Conservation (phyloP, 169 alveolate genomes). For the Eimeria maxima region DNA sequence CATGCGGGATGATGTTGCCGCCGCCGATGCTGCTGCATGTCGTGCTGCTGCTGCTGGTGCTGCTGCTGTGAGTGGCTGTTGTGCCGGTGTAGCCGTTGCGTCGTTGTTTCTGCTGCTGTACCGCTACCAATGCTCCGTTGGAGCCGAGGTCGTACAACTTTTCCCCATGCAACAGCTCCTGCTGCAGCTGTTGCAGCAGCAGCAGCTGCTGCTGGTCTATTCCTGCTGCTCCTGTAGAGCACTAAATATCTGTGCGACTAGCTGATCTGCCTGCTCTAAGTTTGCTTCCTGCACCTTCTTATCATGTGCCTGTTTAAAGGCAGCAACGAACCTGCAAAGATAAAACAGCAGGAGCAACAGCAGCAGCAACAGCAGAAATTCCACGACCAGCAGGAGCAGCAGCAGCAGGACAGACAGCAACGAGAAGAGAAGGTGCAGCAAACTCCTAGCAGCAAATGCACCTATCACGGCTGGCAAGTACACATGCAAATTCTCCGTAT, state of each 20-base stretch:
- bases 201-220: neutral
- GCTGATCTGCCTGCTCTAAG: constrained; percentile 51
- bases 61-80: neutral
- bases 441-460: neutral
- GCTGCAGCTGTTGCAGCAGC: constrained; percentile 7
- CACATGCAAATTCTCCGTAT: too few species aligned
- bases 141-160: neutral
- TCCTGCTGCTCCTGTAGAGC: constrained; percentile 49
- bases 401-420: neutral
- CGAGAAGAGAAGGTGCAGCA: neutral
- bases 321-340: constrained; percentile 33
- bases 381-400: neutral
- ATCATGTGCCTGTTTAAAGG: constrained; percentile 4
- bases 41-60: neutral
- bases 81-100: neutral
- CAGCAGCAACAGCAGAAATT: constrained; percentile 16
- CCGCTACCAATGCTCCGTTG: neutral
- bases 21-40: neutral
- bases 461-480: too few species aligned
- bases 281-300: constrained; percentile 34
- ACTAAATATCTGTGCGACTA: constrained; percentile 18
- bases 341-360: neutral
- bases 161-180: neutral
- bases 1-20: neutral
- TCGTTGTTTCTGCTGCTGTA: neutral